Percentiles rank a stretch among this genome's conserved stretches.
phyloP scores from a whole-genome alignment of 2,329 filamentous ascomycete genomes.

The Colletotrichum melonis region DNA sequence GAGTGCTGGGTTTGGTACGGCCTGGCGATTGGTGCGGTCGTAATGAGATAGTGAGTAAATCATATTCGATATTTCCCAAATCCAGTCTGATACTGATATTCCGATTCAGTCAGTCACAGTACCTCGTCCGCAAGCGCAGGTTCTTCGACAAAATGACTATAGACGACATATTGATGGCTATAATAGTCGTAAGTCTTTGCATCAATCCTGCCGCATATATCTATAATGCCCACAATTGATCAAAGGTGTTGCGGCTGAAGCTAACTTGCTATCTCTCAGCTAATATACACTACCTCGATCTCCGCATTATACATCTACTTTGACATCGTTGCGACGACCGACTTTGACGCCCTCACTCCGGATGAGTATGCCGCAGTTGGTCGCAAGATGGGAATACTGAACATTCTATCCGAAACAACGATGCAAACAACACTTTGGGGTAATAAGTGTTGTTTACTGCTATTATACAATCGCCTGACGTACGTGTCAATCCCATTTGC shows the following conservation, averaged over 20 bases:
- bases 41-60: conserved; percentile 19
- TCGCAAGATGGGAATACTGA: conserved; percentile 18
- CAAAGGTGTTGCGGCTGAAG: no score
- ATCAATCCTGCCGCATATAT: neutral
- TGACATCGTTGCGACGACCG: neutral
- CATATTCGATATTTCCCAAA: neutral
- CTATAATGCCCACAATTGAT: no score
- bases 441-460: conserved; percentile 30
- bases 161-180: conserved; percentile 27
- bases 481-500: neutral
- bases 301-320: conserved; percentile 16
- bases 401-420: conserved; percentile 24
- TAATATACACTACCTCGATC: conserved; percentile 16
- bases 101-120: conserved; percentile 16
- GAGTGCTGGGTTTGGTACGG: conserved; percentile 29
- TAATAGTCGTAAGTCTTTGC: conserved; percentile 12
- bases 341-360: conserved; percentile 11
- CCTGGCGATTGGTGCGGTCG: conserved; percentile 13
- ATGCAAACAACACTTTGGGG: conserved; percentile 34
- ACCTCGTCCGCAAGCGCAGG: conserved; percentile 20
- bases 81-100: neutral
- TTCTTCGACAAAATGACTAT: conserved; percentile 23
- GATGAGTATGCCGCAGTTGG: neutral
- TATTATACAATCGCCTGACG: conserved; percentile 25
- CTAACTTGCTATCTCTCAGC: neutral